Evolutionary conservation across 164 flowering plant species (phyloP), one percentile per base, ranked within the genome.

Genomic region (Tetrastigma voinierianum): DNA sequence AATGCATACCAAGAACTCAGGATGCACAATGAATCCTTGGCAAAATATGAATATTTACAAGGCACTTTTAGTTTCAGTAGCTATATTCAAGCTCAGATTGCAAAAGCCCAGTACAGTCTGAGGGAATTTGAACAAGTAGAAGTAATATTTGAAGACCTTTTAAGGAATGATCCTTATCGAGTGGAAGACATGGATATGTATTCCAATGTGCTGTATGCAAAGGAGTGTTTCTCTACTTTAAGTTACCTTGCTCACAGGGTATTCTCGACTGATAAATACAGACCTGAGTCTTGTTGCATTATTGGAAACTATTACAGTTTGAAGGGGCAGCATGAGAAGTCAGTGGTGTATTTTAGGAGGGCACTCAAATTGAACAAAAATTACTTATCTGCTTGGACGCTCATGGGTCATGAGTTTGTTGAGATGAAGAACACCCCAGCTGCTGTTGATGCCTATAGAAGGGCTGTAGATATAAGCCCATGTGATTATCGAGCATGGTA

Each of bases 401-500:
- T 96, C 45, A 96, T 96, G 98, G 99, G 98, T 45, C 99, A 96
- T 66, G 99, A 96, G 79, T 96, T 84, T 77, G 91, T 96, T 20
- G 99, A 96, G 76, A 88, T 96, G 97, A 93, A 93, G 76, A 96
- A 96, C 75, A 88, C 86, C 7, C 86, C 98, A 14, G 96, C 99
- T 32, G 98, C 98, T 7, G 70, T 92, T 70, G 97, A 96, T 79
- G 97, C 97, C 56, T 96, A 96, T 75, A 80, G 98, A 46, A 74
- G 96, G 54, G 99, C 99, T 57, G 90, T 96, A 43, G 97, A 96
- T 77, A 93, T 96, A 65, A 90, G 84, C 75, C 83, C 95, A 10
- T 84, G 95, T 71, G 98, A 96, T 76, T 96, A 90, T 78, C 87
- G 97, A 59, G 99, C 97, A n/a, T 96, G 99, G 99, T 96, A 93